phyloP scores from a whole-genome alignment of 352 stramenopile species.

The Phytophthora aleatoria region DNA sequence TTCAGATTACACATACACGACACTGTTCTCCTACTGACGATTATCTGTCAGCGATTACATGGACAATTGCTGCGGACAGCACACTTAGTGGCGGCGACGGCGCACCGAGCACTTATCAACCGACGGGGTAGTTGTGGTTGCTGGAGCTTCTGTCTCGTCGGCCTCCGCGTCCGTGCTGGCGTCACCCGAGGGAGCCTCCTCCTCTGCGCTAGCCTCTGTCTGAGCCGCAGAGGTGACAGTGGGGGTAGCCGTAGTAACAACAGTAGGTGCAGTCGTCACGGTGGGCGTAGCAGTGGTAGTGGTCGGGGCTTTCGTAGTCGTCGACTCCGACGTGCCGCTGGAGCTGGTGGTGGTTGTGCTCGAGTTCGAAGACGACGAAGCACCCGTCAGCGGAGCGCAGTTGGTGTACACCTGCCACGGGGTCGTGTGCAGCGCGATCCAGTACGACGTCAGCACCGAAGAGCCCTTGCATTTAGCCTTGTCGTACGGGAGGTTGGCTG shows the following conservation, averaged over 20 bases:
- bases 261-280: conserved; percentile 10
- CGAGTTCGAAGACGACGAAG: conserved; percentile 20
- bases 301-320: conserved; percentile 1
- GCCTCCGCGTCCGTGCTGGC: conserved; percentile 16
- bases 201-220: conserved; percentile 9
- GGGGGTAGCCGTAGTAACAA: conserved; percentile 9
- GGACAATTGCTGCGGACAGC: conserved; percentile 1
- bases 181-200: conserved; percentile 3
- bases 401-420: conserved; percentile 61
- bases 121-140: conserved; percentile 12
- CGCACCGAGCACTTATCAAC: conserved; percentile 38
- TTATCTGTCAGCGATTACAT: conserved; percentile 14
- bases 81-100: conserved; percentile 34
- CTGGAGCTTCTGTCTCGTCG: conserved; percentile 17
- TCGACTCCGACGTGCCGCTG: conserved; percentile 3
- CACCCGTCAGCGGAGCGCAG: conserved; percentile 37
- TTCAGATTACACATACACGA: conserved; percentile 29
- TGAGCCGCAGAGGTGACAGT: conserved; percentile 13
- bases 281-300: conserved; percentile 11
- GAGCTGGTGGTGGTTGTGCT: conserved; percentile 12
- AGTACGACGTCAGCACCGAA: conserved; percentile 45
- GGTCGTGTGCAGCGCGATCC: conserved; percentile 49
- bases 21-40: conserved; percentile 14
- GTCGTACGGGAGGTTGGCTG: conserved; percentile 49
- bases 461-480: conserved; percentile 38